Evolutionary conservation across 2,329 filamentous ascomycete genomes (phyloP).

Genomic region (Calonectria fujianensis): DNA sequence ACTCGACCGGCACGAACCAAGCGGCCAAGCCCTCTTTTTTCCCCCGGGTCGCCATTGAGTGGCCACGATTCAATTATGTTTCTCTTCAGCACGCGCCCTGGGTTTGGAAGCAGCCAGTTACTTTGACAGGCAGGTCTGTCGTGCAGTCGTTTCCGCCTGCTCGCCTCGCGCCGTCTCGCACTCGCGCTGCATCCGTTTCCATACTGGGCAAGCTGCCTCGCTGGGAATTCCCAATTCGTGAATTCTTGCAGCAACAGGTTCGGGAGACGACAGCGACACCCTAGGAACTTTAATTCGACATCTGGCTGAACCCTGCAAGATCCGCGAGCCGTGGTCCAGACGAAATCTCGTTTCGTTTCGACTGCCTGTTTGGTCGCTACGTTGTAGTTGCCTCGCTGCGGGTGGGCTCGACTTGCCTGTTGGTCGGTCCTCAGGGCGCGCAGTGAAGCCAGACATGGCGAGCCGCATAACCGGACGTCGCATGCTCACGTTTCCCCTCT

Average conservation of each 20-base stretch:
- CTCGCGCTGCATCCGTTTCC: slow-evolving; percentile 41
- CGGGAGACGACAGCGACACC: slow-evolving; percentile 37
- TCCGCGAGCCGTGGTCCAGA: not conserved
- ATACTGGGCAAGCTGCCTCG: slow-evolving; percentile 38
- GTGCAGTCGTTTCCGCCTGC: slow-evolving; percentile 30
- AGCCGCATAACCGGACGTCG: slow-evolving; percentile 33
- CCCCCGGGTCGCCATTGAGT: not conserved
- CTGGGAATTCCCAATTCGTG: slow-evolving; percentile 46
- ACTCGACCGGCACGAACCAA: slow-evolving; percentile 28
- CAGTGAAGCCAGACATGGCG: slow-evolving; percentile 6
- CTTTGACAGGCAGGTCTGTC: slow-evolving; percentile 38
- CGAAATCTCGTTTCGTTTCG: slow-evolving; percentile 16
- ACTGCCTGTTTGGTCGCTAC: slow-evolving; percentile 16
- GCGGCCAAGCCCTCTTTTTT: slow-evolving; percentile 2
- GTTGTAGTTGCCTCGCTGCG: slow-evolving; percentile 2
- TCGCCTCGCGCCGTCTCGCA: slow-evolving; percentile 34
- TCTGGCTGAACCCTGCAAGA: not conserved
- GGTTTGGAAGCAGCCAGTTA: slow-evolving; percentile 4
- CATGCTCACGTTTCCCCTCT: slow-evolving; percentile 21
- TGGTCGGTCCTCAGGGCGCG: slow-evolving; percentile 1
- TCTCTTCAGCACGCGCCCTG: slow-evolving; percentile 15
- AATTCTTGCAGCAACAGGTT: slow-evolving; percentile 48
- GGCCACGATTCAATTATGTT: slow-evolving; percentile 28
- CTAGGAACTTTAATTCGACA: slow-evolving; percentile 49
- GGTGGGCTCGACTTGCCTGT: not conserved